Evolutionary conservation across 2,329 filamentous ascomycete genomes (phyloP), one percentile per base, ranked within the genome.

Genomic region (Pyricularia grisea): DNA sequence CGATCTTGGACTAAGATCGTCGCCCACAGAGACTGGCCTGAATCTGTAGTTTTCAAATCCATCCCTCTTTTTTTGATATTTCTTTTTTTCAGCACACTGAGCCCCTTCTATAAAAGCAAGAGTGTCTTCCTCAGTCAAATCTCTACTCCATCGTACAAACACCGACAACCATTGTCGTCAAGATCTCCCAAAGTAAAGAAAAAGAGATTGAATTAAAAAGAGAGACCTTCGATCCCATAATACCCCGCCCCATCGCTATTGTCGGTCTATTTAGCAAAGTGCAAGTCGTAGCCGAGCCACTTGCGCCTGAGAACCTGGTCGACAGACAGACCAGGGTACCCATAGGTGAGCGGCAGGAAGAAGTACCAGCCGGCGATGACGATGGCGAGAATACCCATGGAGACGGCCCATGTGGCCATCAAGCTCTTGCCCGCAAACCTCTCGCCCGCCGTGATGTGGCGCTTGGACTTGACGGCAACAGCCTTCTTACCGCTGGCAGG

Each of bases 261-360:
- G 10, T 14, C 33, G 2, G 14, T 67, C 42, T 91, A 99, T 87
- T 99, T 99, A 70, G 95, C 95, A 83, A 99, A 99, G 82, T 99
- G 95, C 77, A 99, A 85, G 79, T 99, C 95, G 78, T 98, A 99
- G 72, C 92, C 92, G 73, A 99, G 85, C 94, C 94, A 98, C 84
- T 97, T 97, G 79, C 95, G 89, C 72, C 90, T 86, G 72, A 91
- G 81, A 33, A 99, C 91, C 77, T 93, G 84, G 14, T 90, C 87
- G 23, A 97, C 90, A 69, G 84, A 87, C 75, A 99, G 85, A 42
- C 94, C 94, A 4, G 95, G 95, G 78, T 92, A 94, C 68, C 95
- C 95, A 78, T 99, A 99, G 1, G 95, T 99, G 76, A 99, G 82
- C 25, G 95, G 95, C 72, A 96, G 87, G 84, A 97, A 99, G 86